A percentile compares a stretch with the other conserved stretches of the same genome.
These are phyloP conservation scores for Boletales sp. DNA, from an alignment of 768 basidiomycete genomes.

Conservation along the genomic window DNA sequence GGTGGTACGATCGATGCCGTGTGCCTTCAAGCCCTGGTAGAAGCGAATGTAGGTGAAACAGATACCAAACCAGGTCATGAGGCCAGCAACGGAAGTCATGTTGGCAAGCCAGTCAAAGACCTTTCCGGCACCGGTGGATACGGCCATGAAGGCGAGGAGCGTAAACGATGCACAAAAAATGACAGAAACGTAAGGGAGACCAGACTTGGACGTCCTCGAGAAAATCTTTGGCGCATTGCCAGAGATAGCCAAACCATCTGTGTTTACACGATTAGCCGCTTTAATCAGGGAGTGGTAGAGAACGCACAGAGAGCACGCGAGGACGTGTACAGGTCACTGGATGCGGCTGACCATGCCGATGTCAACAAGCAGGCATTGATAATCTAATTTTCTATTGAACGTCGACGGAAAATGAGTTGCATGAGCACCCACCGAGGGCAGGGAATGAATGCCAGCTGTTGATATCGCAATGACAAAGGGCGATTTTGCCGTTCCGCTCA, in stretches of 20 bases:
- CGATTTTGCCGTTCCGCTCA: conserved; percentile 59
- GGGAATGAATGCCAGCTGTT: conserved; percentile 77
- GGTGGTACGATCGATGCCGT: conserved; percentile 67
- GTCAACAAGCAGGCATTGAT: conserved; percentile 83
- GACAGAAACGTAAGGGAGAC: conserved; percentile 75
- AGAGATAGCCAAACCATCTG: conserved; percentile 75
- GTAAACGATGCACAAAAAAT: conserved; percentile 65
- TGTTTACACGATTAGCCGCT: background rate
- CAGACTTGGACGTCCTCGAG: conserved; percentile 58
- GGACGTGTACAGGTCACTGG: conserved; percentile 85
- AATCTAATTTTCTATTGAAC: conserved; percentile 39
- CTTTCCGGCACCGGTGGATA: conserved; percentile 56
- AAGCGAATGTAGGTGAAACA: conserved; percentile 77
- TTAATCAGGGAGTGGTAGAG: background rate
- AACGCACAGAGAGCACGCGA: conserved; percentile 79
- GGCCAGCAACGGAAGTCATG: conserved; percentile 65
- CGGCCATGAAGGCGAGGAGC: conserved; percentile 78
- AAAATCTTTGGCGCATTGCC: conserved; percentile 86
- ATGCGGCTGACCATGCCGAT: conserved; percentile 91
- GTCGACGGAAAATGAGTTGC: conserved; percentile 8
- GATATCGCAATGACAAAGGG: conserved; percentile 91
- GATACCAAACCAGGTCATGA: conserved; percentile 83
- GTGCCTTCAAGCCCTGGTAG: conserved; percentile 74
- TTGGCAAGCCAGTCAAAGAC: conserved; percentile 83
- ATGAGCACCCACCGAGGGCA: conserved; percentile 62